Base-by-base conservation (phyloP, 2,329 filamentous ascomycete species). In the Teratosphaeria viscida region DNA sequence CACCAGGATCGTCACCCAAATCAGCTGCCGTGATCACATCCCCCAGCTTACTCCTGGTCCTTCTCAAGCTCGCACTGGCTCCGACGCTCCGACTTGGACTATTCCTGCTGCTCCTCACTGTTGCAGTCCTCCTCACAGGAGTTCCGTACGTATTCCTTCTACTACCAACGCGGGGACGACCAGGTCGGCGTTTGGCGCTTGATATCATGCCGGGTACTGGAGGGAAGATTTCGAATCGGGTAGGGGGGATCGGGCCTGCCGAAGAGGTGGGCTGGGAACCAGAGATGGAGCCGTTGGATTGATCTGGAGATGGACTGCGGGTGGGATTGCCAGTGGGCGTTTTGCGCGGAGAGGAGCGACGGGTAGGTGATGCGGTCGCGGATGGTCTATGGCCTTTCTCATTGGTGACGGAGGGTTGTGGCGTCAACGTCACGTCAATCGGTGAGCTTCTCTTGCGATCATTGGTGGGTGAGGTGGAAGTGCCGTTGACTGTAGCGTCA, bases 211-310 rank as follows among this genome's bases (percentile, higher is more conserved):
- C 81, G 23, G 82, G 82, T 8, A 88, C 75, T 0, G 87, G 83
- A 8, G 90, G 90, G 67, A 89, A 92, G 49, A 94, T 84, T 66
- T 91, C 87, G 71, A 90, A 95, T 37, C 89, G 83, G 1, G 79
- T 84, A 0, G 85, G 78, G 2, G 88, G 88, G 29, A 94, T 87
- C 55, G 77, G 73, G 27, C 64, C 67, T 32, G 73, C 70, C 7
- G 70, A 66, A 26, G 55, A 49, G n/a, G 56, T 59, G 62, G 66
- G 61, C 43, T 68, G 68, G 3, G 67, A 68, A 47, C 63, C 65
- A 16, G 68, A 67, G 56, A 60, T 62, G 10, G 60, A 61, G n/a
- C 19, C 19, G n/a, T 58, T 61, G 54, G 61, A 60, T 5, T 62
- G 65, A 29, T 60, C 60, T 5, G 68, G 66, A 54, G 64, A 67